These are phyloP conservation scores for Solanum hybrid DNA, from an alignment of 305 asterid genomes.

Conservation along the genomic window DNA sequence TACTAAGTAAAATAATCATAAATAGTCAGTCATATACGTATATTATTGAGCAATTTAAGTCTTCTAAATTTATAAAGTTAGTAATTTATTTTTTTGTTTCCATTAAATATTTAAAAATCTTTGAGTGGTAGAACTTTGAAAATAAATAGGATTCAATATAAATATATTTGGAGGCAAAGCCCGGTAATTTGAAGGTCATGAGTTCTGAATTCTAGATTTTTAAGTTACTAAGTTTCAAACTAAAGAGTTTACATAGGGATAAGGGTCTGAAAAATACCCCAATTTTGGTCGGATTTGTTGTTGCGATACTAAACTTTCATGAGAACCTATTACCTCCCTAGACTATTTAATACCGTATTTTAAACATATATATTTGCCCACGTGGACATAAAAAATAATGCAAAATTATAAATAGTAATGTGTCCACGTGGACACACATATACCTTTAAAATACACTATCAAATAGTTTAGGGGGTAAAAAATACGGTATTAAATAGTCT, in stretches of 20 bases:
- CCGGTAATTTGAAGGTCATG: not conserved
- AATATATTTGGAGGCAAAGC: not conserved
- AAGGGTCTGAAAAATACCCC: too few relatives aligned
- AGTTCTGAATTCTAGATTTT: not conserved
- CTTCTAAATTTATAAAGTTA: not conserved
- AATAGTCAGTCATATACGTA: not conserved
- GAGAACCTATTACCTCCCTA: too few relatives aligned
- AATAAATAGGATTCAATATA: not conserved
- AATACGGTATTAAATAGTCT: too few relatives aligned
- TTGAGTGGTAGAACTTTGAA: not conserved
- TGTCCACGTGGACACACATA: too few relatives aligned
- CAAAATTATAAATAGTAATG: too few relatives aligned
- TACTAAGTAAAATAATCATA: not conserved
- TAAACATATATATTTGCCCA: too few relatives aligned
- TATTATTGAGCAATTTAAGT: not conserved
- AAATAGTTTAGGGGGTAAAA: too few relatives aligned
- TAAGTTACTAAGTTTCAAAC: not conserved
- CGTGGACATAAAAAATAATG: too few relatives aligned
- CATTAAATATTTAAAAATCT: not conserved
- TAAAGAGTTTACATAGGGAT: not conserved
- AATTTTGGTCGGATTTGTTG: too few relatives aligned
- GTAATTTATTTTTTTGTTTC: not conserved
- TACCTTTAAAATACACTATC: too few relatives aligned
- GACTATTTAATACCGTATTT: too few relatives aligned
- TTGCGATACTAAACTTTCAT: too few relatives aligned